phyloP scores from a whole-genome alignment of 768 basidiomycete species.

The Melanogaster broomeanus region DNA sequence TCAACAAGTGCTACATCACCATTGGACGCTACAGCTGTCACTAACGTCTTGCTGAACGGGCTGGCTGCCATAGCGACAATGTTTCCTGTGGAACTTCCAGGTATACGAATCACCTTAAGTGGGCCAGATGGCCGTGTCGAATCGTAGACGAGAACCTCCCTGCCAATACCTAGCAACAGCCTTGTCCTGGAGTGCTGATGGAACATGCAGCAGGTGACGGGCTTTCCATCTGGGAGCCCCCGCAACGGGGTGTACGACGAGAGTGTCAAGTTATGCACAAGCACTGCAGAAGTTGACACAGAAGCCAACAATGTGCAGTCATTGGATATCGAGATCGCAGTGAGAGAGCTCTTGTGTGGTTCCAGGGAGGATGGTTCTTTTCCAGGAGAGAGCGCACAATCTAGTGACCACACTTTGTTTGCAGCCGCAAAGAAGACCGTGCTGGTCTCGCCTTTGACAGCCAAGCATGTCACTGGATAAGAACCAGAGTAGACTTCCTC shows the following conservation, averaged over 20 bases:
- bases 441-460: slow-evolving; percentile 34
- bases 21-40: slow-evolving; percentile 54
- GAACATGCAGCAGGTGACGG: slow-evolving; percentile 55
- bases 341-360: slow-evolving; percentile 51
- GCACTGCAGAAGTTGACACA: slow-evolving; percentile 50
- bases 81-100: slow-evolving; percentile 44
- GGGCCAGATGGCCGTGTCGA: slow-evolving; percentile 58
- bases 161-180: slow-evolving; percentile 55
- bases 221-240: slow-evolving; percentile 45
- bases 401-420: slow-evolving; percentile 51
- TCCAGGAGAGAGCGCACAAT: slow-evolving; percentile 39
- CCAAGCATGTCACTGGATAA: slow-evolving; percentile 30
- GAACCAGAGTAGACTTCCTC: slow-evolving; percentile 42
- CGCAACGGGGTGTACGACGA: slow-evolving; percentile 56
- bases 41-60: slow-evolving; percentile 75
- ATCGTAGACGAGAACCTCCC: slow-evolving; percentile 63
- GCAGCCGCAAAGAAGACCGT: slow-evolving; percentile 50
- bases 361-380: slow-evolving; percentile 51
- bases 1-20: slow-evolving; percentile 65
- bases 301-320: slow-evolving; percentile 59
- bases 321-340: slow-evolving; percentile 57
- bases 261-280: slow-evolving; percentile 60
- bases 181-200: slow-evolving; percentile 64
- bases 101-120: slow-evolving; percentile 50
- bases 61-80: slow-evolving; percentile 62